phyloP scores from a whole-genome alignment of 1,284 basidiomycete genomes.

The Malassezia furfur region DNA sequence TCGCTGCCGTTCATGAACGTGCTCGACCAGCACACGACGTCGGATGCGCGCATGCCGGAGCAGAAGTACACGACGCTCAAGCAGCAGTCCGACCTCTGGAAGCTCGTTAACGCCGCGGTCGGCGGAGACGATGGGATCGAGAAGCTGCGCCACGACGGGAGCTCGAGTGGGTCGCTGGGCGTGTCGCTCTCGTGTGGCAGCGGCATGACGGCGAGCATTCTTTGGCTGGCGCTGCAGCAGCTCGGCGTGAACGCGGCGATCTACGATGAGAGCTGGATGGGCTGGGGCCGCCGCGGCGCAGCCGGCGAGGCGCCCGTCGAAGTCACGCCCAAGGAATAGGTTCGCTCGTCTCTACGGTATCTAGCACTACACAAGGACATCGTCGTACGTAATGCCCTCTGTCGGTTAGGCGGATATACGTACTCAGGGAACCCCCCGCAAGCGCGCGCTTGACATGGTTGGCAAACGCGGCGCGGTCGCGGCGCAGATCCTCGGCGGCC shows the following conservation, averaged over 20 bases:
- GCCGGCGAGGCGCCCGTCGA: slow-evolving; percentile 16
- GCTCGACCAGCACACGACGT: slow-evolving; percentile 54
- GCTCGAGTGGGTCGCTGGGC: slow-evolving; percentile 20
- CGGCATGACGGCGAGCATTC: slow-evolving; percentile 89
- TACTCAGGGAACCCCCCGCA: slow-evolving; percentile 32
- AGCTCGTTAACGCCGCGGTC: slow-evolving; percentile 59
- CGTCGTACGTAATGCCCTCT: slow-evolving; percentile 40
- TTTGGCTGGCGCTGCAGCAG: slow-evolving; percentile 75
- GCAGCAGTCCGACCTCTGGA: slow-evolving; percentile 42
- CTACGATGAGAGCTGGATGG: slow-evolving; percentile 61
- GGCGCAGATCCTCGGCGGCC: slow-evolving; percentile 46
- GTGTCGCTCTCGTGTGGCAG: slow-evolving; percentile 45
- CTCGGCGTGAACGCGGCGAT: slow-evolving; percentile 58
- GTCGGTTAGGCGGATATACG: slow-evolving; percentile 13
- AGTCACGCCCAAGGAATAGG: neutral
- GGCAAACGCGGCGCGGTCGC: slow-evolving; percentile 33
- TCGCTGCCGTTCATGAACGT: slow-evolving; percentile 76
- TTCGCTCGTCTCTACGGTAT: neutral
- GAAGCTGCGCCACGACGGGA: slow-evolving; percentile 36
- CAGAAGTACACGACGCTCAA: slow-evolving; percentile 46
- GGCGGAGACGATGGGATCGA: slow-evolving; percentile 36
- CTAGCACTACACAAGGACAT: slow-evolving; percentile 16
- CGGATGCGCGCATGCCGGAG: slow-evolving; percentile 48
- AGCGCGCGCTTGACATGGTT: slow-evolving; percentile 37
- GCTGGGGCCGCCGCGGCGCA: slow-evolving; percentile 23